Evolutionary conservation across 352 stramenopile genomes (phyloP), one percentile per base, ranked within the genome.

Genomic region (Globisporangium carolinianum): DNA sequence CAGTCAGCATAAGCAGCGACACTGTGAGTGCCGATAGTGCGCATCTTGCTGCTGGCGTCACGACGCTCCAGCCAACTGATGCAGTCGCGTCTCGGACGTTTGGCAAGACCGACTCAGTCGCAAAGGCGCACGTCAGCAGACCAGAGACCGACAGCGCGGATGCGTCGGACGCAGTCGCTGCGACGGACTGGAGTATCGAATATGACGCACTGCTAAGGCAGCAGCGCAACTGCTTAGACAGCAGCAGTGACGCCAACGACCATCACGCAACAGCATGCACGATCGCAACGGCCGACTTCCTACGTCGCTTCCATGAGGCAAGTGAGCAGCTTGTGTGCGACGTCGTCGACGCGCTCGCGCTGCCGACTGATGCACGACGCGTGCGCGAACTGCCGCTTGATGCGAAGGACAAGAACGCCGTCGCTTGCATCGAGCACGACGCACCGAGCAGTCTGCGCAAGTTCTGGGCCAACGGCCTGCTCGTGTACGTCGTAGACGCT

Each of bases 291-390:
- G 69, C 74, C 9, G 3, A 43, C 0, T 58, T 85, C 5, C 42
- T 84, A 10, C 57, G 57, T 4, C 61, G 66, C 1, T 87, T 87
- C 66, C 68, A 65, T 10, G 55, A 69, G n/a, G 51, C 63, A 45
- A 71, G 70, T 3, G 72, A 87, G 47, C 6, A 42, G 8, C 7
- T 69, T 4, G 51, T 77, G 10, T 41, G 63, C 37, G 46, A 69
- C 24, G 70, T 87, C 36, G 43, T 87, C 5, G 35, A 69, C 2
- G 75, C 77, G 18, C 68, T 83, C 11, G 43, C 49, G 2, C 47
- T 84, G 11, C 51, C 67, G 1, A 51, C 65, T 11, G 35, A 51
- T n/a, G 45, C 54, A 2, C 76, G 73, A 18, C 51, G 61, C 14
- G 51, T 67, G 4, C 24, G 3, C 9, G 58, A 55, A 18, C 6